phyloP scores from a whole-genome alignment of 2,329 filamentous ascomycete species.

The Scolecobasidium constrictum region DNA sequence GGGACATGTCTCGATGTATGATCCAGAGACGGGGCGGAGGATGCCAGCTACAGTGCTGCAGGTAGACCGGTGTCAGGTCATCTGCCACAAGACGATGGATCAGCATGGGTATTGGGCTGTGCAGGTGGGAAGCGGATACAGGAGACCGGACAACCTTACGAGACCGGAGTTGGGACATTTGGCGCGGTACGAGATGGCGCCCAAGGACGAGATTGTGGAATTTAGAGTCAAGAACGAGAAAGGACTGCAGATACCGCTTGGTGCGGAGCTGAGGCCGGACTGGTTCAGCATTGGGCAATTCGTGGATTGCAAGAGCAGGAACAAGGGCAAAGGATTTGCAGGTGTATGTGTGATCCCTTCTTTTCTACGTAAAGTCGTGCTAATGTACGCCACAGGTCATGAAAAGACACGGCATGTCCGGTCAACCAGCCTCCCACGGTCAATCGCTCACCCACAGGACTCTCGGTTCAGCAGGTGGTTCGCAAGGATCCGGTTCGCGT shows the following conservation, averaged over 20 bases:
- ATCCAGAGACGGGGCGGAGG: conserved; percentile 61
- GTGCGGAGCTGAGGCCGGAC: conserved; percentile 65
- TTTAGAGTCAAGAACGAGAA: conserved; percentile 68
- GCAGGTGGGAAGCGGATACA: conserved; percentile 71
- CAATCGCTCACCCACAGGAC: conserved; percentile 89
- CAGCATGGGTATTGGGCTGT: conserved; percentile 89
- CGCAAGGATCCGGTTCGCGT: conserved; percentile 84
- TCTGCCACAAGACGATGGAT: conserved; percentile 71
- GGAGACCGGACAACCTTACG: conserved; percentile 64
- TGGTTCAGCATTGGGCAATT: conserved; percentile 89
- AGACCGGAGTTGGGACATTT: conserved; percentile 81
- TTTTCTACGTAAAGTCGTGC: neutral
- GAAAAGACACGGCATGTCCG: conserved; percentile 86
- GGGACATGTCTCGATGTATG: conserved; percentile 90
- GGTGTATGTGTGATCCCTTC: conserved; percentile 41
- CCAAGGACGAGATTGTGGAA: conserved; percentile 75
- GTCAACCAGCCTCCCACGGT: conserved; percentile 88
- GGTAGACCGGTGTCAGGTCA: conserved; percentile 82
- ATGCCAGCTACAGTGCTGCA: conserved; percentile 87
- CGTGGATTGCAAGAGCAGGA: conserved; percentile 72
- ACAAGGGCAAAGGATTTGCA: conserved; percentile 83
- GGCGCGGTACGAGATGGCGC: conserved; percentile 66
- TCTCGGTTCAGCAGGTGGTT: conserved; percentile 80
- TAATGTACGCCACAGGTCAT: conserved; percentile 49
- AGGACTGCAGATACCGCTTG: conserved; percentile 59